Conservation (phyloP, 2,329 filamentous ascomycete species). For the Claviceps pusilla region DNA sequence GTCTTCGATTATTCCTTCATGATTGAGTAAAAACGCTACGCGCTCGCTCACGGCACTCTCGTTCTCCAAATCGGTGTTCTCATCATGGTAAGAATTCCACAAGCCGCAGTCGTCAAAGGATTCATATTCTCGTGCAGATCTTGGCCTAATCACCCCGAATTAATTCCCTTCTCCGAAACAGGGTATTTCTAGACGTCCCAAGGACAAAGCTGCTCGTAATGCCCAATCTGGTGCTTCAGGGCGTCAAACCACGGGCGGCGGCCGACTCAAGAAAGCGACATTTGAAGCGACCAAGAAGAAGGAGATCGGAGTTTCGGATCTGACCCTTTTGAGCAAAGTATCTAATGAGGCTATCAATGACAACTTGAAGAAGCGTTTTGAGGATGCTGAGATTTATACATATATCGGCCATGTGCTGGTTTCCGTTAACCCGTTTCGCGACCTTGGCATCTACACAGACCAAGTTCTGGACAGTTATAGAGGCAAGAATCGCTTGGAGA, state of each 20-base stretch:
- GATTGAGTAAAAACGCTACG: slow-evolving; percentile 11
- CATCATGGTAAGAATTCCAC: slow-evolving; percentile 19
- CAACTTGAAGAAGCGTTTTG: slow-evolving; percentile 94
- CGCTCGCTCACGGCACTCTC: slow-evolving; percentile 1
- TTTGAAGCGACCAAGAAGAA: slow-evolving; percentile 98
- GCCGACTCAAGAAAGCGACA: slow-evolving; percentile 83
- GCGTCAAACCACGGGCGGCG: slow-evolving; percentile 19
- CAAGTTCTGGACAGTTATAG: slow-evolving; percentile 83
- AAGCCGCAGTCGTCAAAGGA: slow-evolving; percentile 1
- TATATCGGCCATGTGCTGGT: slow-evolving; percentile 99
- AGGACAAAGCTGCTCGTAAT: slow-evolving; percentile 22
- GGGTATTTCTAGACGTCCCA: slow-evolving; percentile 27
- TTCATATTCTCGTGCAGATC: slow-evolving; percentile 1
- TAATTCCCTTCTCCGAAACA: slow-evolving; percentile 6
- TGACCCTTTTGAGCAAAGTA: slow-evolving; percentile 95
- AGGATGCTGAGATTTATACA: slow-evolving; percentile 96
- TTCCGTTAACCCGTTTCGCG: slow-evolving; percentile 94
- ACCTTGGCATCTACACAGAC: slow-evolving; percentile 96
- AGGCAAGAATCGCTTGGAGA: slow-evolving; percentile 91
- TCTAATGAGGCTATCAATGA: slow-evolving; percentile 99
- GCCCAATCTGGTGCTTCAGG: slow-evolving; percentile 26
- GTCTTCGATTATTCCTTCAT: slow-evolving; percentile 7
- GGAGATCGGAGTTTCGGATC: slow-evolving; percentile 94
- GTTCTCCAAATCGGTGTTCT: slow-evolving; percentile 8
- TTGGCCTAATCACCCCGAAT: background rate